Conservation (phyloP, 83 land plant genomes). For the Diphasiastrum complanatum region DNA sequence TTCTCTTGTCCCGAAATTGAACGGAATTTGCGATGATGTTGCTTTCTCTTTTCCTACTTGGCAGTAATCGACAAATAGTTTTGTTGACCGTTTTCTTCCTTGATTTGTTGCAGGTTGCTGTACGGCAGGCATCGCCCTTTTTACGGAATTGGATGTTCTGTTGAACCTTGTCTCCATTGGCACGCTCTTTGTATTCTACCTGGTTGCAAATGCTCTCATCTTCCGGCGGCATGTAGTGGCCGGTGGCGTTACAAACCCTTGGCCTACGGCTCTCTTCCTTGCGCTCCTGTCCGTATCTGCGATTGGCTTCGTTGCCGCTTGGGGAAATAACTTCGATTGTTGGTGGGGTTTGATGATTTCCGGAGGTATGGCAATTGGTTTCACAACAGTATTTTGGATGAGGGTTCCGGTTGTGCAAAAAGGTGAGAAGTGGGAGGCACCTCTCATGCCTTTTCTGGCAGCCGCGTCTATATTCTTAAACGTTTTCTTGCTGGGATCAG, state of each 20-base stretch:
- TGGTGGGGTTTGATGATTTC: constrained; percentile 19
- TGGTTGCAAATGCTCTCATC: constrained; percentile 92
- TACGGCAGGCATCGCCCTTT: constrained; percentile 57
- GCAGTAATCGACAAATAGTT: too few relatives aligned
- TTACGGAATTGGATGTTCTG: constrained; percentile 61
- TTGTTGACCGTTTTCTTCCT: constrained; percentile 19
- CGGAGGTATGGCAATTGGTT: constrained; percentile 19
- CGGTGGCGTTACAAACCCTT: constrained; percentile 48
- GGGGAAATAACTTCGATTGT: constrained; percentile 29
- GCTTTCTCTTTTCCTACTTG: too few relatives aligned
- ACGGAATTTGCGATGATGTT: too few relatives aligned
- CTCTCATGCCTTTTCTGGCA: constrained; percentile 72
- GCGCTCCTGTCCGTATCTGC: constrained; percentile 35
- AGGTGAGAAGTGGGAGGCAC: constrained; percentile 59
- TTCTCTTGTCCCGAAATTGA: too few relatives aligned
- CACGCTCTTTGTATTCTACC: constrained; percentile 88
- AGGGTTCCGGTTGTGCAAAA: constrained; percentile 37
- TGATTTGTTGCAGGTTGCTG: constrained; percentile 54
- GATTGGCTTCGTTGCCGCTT: constrained; percentile 46
- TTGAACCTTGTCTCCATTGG: constrained; percentile 80
- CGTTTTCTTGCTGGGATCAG: constrained; percentile 55
- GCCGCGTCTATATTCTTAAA: constrained; percentile 68
- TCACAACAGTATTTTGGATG: constrained; percentile 38
- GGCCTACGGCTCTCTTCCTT: constrained; percentile 42
- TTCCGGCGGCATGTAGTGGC: constrained; percentile 60